Percentiles rank a stretch among this genome's conserved stretches.
These are phyloP conservation scores for Eucommia ulmoides DNA, from an alignment of 257 asterid genomes.

Conservation along the genomic window DNA sequence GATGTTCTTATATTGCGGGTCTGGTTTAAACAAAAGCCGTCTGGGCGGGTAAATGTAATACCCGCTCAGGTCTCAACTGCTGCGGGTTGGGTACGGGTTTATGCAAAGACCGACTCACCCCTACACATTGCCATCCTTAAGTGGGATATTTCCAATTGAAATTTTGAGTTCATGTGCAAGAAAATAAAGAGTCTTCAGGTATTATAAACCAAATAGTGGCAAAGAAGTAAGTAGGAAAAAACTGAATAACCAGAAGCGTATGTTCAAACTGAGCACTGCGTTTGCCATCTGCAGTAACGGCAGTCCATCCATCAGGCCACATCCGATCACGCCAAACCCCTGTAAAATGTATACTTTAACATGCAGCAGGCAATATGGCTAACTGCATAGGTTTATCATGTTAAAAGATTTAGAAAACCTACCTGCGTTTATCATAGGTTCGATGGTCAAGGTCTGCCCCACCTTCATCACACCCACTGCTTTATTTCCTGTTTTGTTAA, in stretches of 20 bases:
- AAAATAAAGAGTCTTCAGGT: too few species aligned
- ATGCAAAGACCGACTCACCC: too few species aligned
- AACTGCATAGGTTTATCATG: neutral
- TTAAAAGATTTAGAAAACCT: slow-evolving; percentile 1
- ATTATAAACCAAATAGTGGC: too few species aligned
- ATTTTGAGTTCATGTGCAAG: too few species aligned
- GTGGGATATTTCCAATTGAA: too few species aligned
- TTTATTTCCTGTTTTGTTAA: slow-evolving; percentile 77
- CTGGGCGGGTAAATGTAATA: too few species aligned
- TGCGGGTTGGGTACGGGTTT: too few species aligned
- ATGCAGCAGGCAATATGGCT: slow-evolving; percentile 1
- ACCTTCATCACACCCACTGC: slow-evolving; percentile 97
- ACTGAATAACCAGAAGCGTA: slow-evolving; percentile 57
- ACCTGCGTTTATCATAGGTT: slow-evolving; percentile 96
- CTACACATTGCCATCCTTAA: too few species aligned
- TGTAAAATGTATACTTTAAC: slow-evolving; percentile 14
- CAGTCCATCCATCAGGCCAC: slow-evolving; percentile 99
- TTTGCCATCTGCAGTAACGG: slow-evolving; percentile 88
- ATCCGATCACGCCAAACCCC: slow-evolving; percentile 92
- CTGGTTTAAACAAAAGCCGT: too few species aligned
- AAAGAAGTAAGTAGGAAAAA: too few species aligned
- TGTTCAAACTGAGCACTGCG: slow-evolving; percentile 97
- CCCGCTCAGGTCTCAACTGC: too few species aligned
- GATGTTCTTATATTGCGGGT: too few species aligned
- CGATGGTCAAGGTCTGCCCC: slow-evolving; percentile 92